Conservation (phyloP, 495 filamentous ascomycete genomes). For the Penicillium desertorum region DNA sequence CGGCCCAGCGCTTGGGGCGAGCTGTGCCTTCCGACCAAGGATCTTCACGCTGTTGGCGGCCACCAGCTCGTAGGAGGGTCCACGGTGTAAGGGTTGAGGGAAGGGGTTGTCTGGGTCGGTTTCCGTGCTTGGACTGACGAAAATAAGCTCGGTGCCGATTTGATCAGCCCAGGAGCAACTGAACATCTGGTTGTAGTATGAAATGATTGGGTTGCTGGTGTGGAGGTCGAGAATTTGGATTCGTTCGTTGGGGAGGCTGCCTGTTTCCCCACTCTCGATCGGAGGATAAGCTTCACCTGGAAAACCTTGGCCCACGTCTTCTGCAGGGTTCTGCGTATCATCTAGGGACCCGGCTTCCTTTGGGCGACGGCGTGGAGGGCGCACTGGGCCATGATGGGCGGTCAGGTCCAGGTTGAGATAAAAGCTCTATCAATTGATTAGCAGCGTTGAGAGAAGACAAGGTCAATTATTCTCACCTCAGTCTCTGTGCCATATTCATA, state of each 20-base stretch:
- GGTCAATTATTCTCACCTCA: slow-evolving; percentile 41
- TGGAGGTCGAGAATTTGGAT: slow-evolving; percentile 85
- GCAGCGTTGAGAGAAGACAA: neutral
- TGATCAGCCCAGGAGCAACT: slow-evolving; percentile 74
- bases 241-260: slow-evolving; percentile 32
- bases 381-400: slow-evolving; percentile 43
- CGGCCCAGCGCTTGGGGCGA: slow-evolving; percentile 33
- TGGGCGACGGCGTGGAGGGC: slow-evolving; percentile 34
- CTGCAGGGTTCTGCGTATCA: slow-evolving; percentile 8
- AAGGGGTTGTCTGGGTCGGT: slow-evolving; percentile 34
- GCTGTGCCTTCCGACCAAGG: slow-evolving; percentile 43
- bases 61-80: slow-evolving; percentile 58
- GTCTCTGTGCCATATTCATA: slow-evolving; percentile 62
- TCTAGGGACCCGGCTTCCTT: slow-evolving; percentile 16
- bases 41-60: slow-evolving; percentile 57
- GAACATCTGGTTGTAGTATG: slow-evolving; percentile 72
- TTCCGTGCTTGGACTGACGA: slow-evolving; percentile 50
- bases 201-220: slow-evolving; percentile 66
- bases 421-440: slow-evolving; percentile 41
- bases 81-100: slow-evolving; percentile 40
- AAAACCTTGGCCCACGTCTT: slow-evolving; percentile 17
- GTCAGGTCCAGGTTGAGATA: slow-evolving; percentile 56
- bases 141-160: slow-evolving; percentile 76
- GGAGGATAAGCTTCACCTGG: slow-evolving; percentile 18
- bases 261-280: slow-evolving; percentile 28